A percentile compares a stretch with the other conserved stretches of the same genome.
Evolutionary conservation across 805 yeast species (phyloP).

Genomic region (Isabelozyma pseudorhagii): DNA sequence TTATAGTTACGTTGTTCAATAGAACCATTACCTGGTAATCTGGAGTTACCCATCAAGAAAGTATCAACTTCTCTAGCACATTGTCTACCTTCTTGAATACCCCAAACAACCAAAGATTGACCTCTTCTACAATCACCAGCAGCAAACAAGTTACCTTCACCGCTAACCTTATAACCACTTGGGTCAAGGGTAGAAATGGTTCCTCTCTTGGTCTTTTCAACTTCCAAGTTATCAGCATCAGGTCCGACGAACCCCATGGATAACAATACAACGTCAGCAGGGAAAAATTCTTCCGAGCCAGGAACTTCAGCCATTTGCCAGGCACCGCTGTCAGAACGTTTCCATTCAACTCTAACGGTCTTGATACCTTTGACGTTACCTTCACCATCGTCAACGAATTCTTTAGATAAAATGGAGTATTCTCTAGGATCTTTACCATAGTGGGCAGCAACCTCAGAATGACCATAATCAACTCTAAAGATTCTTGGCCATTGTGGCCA

Average conservation of each 20-base stretch:
- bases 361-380: constrained; percentile 95
- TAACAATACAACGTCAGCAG: constrained; percentile 88
- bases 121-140: constrained; percentile 99
- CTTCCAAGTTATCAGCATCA: constrained; percentile 72
- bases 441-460: constrained; percentile 89
- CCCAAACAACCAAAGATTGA: constrained; percentile 97
- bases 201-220: constrained; percentile 76
- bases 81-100: constrained; percentile 98
- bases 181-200: constrained; percentile 66
- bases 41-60: constrained; percentile 71
- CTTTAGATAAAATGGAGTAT: constrained; percentile 91
- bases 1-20: constrained; percentile 81
- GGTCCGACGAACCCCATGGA: constrained; percentile 99
- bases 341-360: constrained; percentile 98
- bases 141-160: constrained; percentile 71
- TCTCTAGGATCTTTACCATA: constrained; percentile 98
- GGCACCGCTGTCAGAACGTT: constrained; percentile 89
- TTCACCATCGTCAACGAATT: constrained; percentile 90
- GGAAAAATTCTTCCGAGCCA: constrained; percentile 88
- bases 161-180: constrained; percentile 62
- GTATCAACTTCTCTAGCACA: constrained; percentile 93
- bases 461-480: constrained; percentile 97
- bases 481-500: constrained; percentile 99
- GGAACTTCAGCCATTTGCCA: constrained; percentile 99
- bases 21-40: constrained; percentile 92